Percentiles rank a stretch among this genome's conserved stretches.
Conservation (phyloP, 768 basidiomycete genomes). For the Serendipita sp. region DNA sequence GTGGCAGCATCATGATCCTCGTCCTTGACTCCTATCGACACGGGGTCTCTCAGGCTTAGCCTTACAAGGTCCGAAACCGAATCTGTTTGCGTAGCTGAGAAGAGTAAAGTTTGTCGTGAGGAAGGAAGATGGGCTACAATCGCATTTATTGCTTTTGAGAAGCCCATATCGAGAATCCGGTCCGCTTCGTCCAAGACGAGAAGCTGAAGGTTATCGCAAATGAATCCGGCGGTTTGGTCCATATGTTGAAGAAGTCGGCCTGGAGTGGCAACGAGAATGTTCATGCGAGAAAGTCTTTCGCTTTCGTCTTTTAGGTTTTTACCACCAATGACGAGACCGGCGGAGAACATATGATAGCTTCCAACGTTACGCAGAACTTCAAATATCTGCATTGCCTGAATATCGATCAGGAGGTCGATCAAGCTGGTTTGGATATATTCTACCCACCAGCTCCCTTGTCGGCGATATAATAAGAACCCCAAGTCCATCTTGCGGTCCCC, state of each 20-base stretch:
- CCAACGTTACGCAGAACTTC: constrained; percentile 90
- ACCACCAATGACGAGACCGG: constrained; percentile 89
- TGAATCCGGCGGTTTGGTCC: constrained; percentile 95
- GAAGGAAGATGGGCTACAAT: constrained; percentile 84
- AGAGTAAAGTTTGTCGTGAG: constrained; percentile 85
- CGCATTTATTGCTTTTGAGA: constrained; percentile 73
- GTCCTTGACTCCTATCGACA: constrained; percentile 47
- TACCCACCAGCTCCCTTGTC: constrained; percentile 72
- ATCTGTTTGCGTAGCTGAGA: constrained; percentile 91
- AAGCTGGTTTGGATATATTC: neutral
- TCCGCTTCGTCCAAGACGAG: constrained; percentile 96
- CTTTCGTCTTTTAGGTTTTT: constrained; percentile 89
- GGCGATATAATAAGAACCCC: constrained; percentile 90
- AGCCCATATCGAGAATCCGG: constrained; percentile 92
- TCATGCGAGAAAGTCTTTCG: constrained; percentile 82
- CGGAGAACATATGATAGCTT: constrained; percentile 79
- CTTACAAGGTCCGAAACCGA: constrained; percentile 80
- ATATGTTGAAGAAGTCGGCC: constrained; percentile 91
- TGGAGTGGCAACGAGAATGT: constrained; percentile 96
- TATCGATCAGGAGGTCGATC: neutral
- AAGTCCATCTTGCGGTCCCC: constrained; percentile 58
- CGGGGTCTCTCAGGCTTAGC: constrained; percentile 71
- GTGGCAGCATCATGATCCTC: constrained; percentile 30
- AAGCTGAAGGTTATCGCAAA: constrained; percentile 76
- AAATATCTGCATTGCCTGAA: constrained; percentile 92